phyloP scores from a whole-genome alignment of 2,329 filamentous ascomycete genomes.

The Arthrocladium fulminans region DNA sequence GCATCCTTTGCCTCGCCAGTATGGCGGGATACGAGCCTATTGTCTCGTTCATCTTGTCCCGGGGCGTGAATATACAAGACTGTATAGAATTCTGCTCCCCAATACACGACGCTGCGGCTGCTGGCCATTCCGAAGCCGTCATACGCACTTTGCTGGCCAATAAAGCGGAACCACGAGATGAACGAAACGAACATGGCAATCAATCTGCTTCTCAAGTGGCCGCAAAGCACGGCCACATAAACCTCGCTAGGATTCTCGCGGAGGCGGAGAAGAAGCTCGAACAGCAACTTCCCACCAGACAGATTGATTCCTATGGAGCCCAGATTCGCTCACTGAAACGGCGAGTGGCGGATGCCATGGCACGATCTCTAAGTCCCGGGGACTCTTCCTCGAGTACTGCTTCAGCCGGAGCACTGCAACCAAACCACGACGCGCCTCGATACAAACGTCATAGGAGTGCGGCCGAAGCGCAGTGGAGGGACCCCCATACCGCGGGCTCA shows the following conservation, averaged over 20 bases:
- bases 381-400: background rate
- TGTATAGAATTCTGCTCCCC: conserved; percentile 4
- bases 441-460: background rate
- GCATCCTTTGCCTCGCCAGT: conserved; percentile 6
- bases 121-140: conserved; percentile 1
- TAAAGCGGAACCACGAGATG: conserved; percentile 6
- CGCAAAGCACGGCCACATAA: background rate
- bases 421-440: background rate
- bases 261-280: conserved; percentile 2
- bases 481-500: background rate
- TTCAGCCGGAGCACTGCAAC: background rate
- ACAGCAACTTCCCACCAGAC: conserved; percentile 1
- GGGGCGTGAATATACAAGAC: background rate
- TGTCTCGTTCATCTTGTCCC: background rate
- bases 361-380: background rate
- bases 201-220: background rate
- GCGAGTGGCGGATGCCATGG: background rate
- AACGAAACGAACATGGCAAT: conserved; percentile 4
- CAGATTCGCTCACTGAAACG: conserved; percentile 1
- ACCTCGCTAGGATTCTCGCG: background rate
- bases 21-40: conserved; percentile 4
- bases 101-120: conserved; percentile 3
- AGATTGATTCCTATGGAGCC: background rate
- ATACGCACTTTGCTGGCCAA: background rate
- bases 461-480: background rate